Evolutionary conservation across 148 eudicot genomes (phyloP).

Genomic region (Fagopyrum esculentum): DNA sequence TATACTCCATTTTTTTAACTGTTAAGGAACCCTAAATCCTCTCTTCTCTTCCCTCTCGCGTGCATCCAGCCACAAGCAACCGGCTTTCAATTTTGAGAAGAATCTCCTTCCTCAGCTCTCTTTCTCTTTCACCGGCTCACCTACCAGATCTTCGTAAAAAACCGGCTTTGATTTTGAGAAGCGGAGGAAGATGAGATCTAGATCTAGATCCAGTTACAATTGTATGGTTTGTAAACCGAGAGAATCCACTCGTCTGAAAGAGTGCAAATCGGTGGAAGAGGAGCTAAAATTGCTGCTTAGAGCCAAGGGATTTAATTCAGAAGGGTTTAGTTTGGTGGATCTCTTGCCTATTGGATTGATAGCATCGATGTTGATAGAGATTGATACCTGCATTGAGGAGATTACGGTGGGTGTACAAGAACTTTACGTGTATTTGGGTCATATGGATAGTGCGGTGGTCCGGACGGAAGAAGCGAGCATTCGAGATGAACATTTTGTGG

Average conservation of each 20-base stretch:
- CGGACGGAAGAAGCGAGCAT: background rate
- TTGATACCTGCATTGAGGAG: conserved; percentile 28
- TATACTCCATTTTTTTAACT: too few species aligned
- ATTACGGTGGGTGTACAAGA: conserved; percentile 40
- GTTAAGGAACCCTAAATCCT: too few species aligned
- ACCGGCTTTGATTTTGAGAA: too few species aligned
- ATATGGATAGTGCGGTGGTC: background rate
- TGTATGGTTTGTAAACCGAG: too few species aligned
- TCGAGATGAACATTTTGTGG: background rate
- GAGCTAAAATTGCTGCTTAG: conserved; percentile 24
- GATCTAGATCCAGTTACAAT: too few species aligned
- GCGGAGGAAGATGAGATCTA: too few species aligned
- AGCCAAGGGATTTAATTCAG: conserved; percentile 11
- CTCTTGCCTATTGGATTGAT: conserved; percentile 39
- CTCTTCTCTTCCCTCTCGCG: too few species aligned
- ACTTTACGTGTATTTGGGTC: conserved; percentile 23
- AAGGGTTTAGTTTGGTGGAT: conserved; percentile 28
- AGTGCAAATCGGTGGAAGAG: conserved; percentile 23
- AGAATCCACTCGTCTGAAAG: conserved; percentile 11
- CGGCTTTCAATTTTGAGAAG: too few species aligned
- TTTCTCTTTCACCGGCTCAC: too few species aligned
- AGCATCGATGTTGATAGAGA: conserved; percentile 48
- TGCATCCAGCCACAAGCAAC: too few species aligned
- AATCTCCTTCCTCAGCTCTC: too few species aligned
- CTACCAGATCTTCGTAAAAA: too few species aligned